phyloP scores from a whole-genome alignment of 2,329 filamentous ascomycete species.

The Talaromyces sp. region DNA sequence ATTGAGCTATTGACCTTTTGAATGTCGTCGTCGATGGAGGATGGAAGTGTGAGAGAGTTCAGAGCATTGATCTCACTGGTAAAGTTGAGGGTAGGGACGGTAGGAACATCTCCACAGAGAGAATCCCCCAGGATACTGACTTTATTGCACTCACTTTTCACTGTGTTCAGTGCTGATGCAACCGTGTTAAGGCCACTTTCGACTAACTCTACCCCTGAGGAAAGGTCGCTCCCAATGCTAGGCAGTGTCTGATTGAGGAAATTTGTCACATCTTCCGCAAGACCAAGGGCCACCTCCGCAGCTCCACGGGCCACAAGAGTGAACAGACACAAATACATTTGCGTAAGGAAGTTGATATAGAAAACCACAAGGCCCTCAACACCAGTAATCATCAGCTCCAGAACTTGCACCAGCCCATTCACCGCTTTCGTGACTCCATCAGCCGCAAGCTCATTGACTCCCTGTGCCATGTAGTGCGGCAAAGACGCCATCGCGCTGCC shows the following conservation, averaged over 20 bases:
- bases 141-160: constrained; percentile 56
- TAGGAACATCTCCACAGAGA: constrained; percentile 34
- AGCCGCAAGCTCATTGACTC: constrained; percentile 82
- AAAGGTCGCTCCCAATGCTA: constrained; percentile 46
- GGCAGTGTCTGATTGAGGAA: constrained; percentile 57
- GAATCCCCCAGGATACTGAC: constrained; percentile 36
- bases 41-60: constrained; percentile 65
- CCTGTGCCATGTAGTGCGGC: constrained; percentile 88
- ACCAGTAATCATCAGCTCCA: constrained; percentile 74
- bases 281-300: constrained; percentile 64
- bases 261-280: constrained; percentile 59
- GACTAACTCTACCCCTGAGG: constrained; percentile 27
- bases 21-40: constrained; percentile 65
- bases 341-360: constrained; percentile 84
- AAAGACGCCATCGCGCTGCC: constrained; percentile 96
- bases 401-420: constrained; percentile 71
- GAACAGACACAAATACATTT: constrained; percentile 86
- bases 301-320: constrained; percentile 77
- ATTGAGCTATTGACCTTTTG: constrained; percentile 72
- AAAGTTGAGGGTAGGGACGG: constrained; percentile 61
- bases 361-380: constrained; percentile 88
- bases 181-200: constrained; percentile 54
- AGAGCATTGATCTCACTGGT: constrained; percentile 62
- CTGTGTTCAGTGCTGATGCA: constrained; percentile 49
- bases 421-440: constrained; percentile 76